Evolutionary conservation across 1,139 yeast genomes (phyloP).

Genomic region (Hyphopichia fennica): DNA sequence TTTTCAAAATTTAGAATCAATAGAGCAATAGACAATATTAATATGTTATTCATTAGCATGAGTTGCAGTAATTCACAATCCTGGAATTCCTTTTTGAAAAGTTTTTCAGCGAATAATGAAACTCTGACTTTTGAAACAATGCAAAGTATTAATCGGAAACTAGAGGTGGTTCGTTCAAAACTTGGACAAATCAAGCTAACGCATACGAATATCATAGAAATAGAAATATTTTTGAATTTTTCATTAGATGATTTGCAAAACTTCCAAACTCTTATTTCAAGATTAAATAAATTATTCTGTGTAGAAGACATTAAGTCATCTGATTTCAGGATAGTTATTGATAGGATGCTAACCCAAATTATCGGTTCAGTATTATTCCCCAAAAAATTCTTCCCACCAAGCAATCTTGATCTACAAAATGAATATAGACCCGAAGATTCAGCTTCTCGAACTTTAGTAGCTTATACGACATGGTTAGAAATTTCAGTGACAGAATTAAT

Average conservation of each 20-base stretch:
- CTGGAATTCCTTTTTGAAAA: conserved; percentile 23
- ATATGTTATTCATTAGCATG: conserved; percentile 44
- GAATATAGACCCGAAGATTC: conserved; percentile 10
- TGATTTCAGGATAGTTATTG: conserved; percentile 36
- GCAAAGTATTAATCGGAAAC: conserved; percentile 19
- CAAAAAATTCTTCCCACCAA: neutral
- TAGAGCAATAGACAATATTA: conserved; percentile 48
- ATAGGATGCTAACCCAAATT: conserved; percentile 17
- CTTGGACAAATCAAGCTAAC: conserved; percentile 27
- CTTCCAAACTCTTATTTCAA: conserved; percentile 29
- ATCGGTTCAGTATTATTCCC: conserved; percentile 1
- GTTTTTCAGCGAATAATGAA: conserved; percentile 22
- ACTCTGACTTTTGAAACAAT: conserved; percentile 37
- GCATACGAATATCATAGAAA: conserved; percentile 40
- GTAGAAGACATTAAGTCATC: conserved; percentile 44
- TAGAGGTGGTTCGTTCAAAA: conserved; percentile 16
- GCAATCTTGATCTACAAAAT: conserved; percentile 2
- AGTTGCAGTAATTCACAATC: conserved; percentile 11
- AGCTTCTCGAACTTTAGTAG: conserved; percentile 17
- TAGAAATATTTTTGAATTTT: conserved; percentile 56
- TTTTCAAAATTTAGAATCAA: conserved; percentile 43
- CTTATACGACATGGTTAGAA: conserved; percentile 31
- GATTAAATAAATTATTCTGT: conserved; percentile 42
- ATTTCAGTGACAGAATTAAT: conserved; percentile 36
- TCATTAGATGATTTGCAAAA: conserved; percentile 48